Conservation (phyloP, 108 stramenopile species). For the Cyclotella atomus region DNA sequence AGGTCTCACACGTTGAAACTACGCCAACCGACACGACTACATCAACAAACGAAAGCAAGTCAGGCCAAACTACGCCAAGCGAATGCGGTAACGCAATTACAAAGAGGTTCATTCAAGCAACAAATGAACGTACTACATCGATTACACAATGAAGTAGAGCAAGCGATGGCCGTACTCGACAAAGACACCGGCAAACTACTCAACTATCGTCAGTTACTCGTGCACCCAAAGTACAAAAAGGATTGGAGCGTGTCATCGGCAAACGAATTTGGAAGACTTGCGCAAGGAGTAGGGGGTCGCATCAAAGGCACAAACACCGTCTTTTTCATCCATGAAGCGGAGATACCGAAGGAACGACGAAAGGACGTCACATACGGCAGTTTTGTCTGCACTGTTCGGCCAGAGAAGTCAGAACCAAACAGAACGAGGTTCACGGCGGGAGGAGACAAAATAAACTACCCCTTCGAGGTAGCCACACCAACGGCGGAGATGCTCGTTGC, state of each 20-base stretch:
- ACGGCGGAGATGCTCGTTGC: conserved; percentile 63
- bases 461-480: conserved; percentile 35
- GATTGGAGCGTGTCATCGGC: neutral
- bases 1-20: no score
- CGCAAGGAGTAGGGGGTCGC: neutral
- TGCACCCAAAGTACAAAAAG: neutral
- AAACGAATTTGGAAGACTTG: neutral
- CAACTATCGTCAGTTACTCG: neutral
- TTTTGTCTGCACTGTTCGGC: conserved; percentile 25
- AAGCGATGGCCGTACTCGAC: no score
- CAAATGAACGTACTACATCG: neutral
- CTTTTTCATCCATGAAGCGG: no score
- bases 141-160: neutral
- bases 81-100: neutral
- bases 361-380: conserved; percentile 35
- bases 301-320: no score
- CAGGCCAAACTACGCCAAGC: neutral
- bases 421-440: conserved; percentile 45
- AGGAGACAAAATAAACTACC: conserved; percentile 43
- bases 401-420: conserved; percentile 40
- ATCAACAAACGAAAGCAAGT: neutral
- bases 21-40: no score
- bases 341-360: neutral
- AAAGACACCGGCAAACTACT: neutral
- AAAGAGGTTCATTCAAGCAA: neutral